Base-by-base conservation (phyloP, 1,284 basidiomycete genomes). In the Violaceomyces palustris region DNA sequence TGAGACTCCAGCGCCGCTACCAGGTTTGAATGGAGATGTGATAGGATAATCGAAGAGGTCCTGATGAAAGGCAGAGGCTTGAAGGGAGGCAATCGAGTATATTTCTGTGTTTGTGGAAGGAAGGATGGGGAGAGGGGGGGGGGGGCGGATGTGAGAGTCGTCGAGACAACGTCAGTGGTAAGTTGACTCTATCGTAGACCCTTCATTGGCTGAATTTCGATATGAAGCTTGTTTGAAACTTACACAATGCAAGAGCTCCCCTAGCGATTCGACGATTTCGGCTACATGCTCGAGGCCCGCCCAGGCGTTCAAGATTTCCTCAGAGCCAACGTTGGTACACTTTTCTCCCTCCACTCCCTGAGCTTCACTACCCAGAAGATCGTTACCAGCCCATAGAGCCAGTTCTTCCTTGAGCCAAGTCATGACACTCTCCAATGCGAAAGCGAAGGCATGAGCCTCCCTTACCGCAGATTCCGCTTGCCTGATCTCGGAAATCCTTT, bases 21-120 rank as follows among this genome's bases (percentile, higher is more conserved):
- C n/a, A 63, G 47, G 33, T 65, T 53, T 12, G 62, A 44, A 19
- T 65, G 51, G 22, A 63, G 41, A 35, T 62, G 50, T 24, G 60
- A 53, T 3, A 63, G 50, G 18, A 45, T 22, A 5, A 21, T 29
- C 11, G 38, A 17, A 18, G n/a, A 18, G 3, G 19, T 12, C 14
- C 11, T 34, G 30, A 12, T 19, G 19, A 23, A 15, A 40, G 15
- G 38, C 17, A 19, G 12, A 49, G 43, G 1, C 49, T 50, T 1
- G 48, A 39, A 6, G 34, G 41, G 18, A 58, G 50, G 50, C 50
- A 60, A 1, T 38, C 18, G 11, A 60, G 40, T n/a, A n/a, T n/a
- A n/a, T n/a, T n/a, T n/a, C n/a, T n/a, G n/a, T 2, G 14, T 32
- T 10, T 40, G 9, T 32, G 15, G 38, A 15, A 40, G 12, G 38